phyloP scores from a whole-genome alignment of 441 rosid genomes.

The Gossypium davidsonii region DNA sequence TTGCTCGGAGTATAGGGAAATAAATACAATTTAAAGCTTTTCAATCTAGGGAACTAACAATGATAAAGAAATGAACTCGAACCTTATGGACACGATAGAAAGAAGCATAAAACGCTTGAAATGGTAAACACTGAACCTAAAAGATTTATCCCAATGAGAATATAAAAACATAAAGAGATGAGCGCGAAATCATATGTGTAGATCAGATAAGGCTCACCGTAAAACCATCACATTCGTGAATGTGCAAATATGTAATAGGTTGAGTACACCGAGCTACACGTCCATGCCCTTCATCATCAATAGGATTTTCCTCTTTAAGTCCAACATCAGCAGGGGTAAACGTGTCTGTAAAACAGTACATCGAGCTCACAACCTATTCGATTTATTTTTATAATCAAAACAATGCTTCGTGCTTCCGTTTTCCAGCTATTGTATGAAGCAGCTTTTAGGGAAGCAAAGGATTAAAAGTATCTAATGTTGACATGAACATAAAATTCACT shows the following conservation, averaged over 20 bases:
- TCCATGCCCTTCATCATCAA: slow-evolving; percentile 82
- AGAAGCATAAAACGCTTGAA: not conserved
- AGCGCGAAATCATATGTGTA: not conserved
- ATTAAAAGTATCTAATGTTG: not conserved
- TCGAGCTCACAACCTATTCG: not conserved
- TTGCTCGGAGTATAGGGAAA: not conserved
- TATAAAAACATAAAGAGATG: not conserved
- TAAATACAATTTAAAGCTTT: not conserved
- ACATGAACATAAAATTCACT: not conserved
- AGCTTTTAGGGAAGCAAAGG: no score
- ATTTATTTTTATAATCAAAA: not conserved
- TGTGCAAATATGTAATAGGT: slow-evolving; percentile 70
- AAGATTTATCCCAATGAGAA: not conserved
- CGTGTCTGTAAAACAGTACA: slow-evolving; percentile 44
- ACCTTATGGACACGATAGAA: not conserved
- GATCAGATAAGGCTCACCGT: slow-evolving; percentile 43
- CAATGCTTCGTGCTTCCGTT: not conserved
- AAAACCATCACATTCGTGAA: slow-evolving; percentile 61
- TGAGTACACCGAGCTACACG: slow-evolving; percentile 74
- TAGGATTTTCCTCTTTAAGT: slow-evolving; percentile 51
- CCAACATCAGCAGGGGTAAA: slow-evolving; percentile 73
- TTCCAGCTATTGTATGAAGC: not conserved
- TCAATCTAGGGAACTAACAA: not conserved
- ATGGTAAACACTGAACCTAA: not conserved
- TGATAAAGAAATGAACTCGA: not conserved